A percentile compares a stretch with the other conserved stretches of the same genome.
These are phyloP conservation scores for Blastocrithidia nonstop DNA, from an alignment of 208 protist species.

Conservation along the genomic window DNA sequence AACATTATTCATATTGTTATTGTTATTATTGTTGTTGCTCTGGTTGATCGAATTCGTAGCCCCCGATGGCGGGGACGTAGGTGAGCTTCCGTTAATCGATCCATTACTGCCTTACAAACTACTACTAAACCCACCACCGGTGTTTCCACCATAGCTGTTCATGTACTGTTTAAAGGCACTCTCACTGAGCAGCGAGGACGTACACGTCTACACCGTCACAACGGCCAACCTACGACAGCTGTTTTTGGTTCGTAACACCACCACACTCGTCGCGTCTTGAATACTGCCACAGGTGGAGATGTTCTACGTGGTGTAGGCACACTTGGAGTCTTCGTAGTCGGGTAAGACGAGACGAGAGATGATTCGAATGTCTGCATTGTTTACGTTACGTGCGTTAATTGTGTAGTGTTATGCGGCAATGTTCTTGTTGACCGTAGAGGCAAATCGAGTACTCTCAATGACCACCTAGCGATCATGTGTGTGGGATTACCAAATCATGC, in stretches of 20 bases:
- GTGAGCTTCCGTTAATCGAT: not conserved
- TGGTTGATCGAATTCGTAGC: too few relatives aligned
- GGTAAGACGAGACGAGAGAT: slow-evolving; percentile 48
- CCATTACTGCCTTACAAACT: not conserved
- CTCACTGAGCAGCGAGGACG: slow-evolving; percentile 12
- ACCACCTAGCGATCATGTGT: slow-evolving; percentile 45
- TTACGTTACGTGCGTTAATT: slow-evolving; percentile 63
- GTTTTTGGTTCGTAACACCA: slow-evolving; percentile 64
- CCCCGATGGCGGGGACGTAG: not conserved
- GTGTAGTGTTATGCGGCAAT: slow-evolving; percentile 49
- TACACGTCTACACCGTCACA: slow-evolving; percentile 39
- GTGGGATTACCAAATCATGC: slow-evolving; percentile 59
- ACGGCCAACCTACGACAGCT: slow-evolving; percentile 73
- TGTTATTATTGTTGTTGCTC: too few relatives aligned
- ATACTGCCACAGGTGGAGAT: slow-evolving; percentile 35
- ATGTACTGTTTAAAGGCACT: slow-evolving; percentile 3
- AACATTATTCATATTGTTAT: not conserved
- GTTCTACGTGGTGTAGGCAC: slow-evolving; percentile 38
- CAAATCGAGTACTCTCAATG: slow-evolving; percentile 62
- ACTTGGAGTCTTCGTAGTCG: slow-evolving; percentile 2
- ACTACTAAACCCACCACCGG: not conserved
- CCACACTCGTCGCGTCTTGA: slow-evolving; percentile 45
- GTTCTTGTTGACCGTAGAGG: slow-evolving; percentile 40
- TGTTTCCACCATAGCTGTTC: slow-evolving; percentile 2
- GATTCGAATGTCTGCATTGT: slow-evolving; percentile 75